Conservation (phyloP, 108 stramenopile genomes). For the Chaetoceros muelleri region DNA sequence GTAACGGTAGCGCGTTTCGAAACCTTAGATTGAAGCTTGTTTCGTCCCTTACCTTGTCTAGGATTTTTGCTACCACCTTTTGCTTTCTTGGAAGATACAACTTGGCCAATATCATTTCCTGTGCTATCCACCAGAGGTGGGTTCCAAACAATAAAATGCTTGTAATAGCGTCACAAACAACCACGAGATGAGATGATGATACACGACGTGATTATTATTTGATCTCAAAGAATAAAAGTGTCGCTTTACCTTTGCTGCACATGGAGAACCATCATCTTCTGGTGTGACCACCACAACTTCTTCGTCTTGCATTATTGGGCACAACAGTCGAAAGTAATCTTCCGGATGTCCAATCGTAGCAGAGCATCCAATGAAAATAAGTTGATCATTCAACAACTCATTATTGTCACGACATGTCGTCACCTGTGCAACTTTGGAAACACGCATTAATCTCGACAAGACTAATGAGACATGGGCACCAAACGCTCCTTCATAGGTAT, state of each 20-base stretch:
- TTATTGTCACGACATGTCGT: constrained; percentile 9
- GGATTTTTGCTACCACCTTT: not conserved
- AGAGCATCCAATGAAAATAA: constrained; percentile 79
- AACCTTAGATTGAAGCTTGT: not conserved
- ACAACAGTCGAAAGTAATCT: constrained; percentile 64
- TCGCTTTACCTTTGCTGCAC: constrained; percentile 17
- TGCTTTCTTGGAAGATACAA: constrained; percentile 5
- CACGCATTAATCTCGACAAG: constrained; percentile 70
- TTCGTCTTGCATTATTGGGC: constrained; percentile 43
- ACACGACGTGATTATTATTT: not conserved
- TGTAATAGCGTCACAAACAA: no score
- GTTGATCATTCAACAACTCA: not conserved
- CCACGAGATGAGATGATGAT: no score
- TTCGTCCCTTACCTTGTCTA: not conserved
- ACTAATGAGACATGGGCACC: constrained; percentile 94
- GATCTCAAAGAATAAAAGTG: not conserved
- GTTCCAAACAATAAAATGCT: constrained; percentile 85
- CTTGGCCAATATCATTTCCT: constrained; percentile 21
- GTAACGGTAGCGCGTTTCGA: not conserved
- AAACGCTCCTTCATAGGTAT: constrained; percentile 81
- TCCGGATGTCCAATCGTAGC: constrained; percentile 87
- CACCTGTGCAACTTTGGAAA: constrained; percentile 33
- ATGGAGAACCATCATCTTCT: constrained; percentile 68
- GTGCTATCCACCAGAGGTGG: constrained; percentile 54
- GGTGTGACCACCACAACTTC: constrained; percentile 34